Evolutionary conservation across 2,329 filamentous ascomycete species (phyloP).

Genomic region (Xylaria sp.): DNA sequence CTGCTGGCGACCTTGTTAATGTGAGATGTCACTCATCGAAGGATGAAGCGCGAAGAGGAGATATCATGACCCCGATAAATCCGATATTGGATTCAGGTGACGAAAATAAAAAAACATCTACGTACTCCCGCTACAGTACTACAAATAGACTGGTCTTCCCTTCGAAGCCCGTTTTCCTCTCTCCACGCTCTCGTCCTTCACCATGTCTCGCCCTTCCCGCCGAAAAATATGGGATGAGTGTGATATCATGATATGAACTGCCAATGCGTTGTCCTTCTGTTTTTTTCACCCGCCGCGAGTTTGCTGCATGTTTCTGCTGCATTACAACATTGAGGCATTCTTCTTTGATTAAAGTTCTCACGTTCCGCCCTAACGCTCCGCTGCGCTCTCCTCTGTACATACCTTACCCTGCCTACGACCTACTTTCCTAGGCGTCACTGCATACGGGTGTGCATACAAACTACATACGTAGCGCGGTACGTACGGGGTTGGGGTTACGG

Average conservation of each 20-base stretch:
- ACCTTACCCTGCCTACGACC: conserved; percentile 35
- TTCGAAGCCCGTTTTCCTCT: background rate
- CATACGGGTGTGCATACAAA: conserved; percentile 6
- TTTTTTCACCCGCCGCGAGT: conserved; percentile 14
- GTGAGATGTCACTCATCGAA: conserved; percentile 4
- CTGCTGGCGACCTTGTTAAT: background rate
- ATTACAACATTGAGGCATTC: conserved; percentile 17
- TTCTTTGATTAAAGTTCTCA: conserved; percentile 28
- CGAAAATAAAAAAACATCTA: background rate
- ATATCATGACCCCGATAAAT: conserved; percentile 4
- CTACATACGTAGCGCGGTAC: conserved; percentile 6
- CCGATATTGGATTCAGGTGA: conserved; percentile 12
- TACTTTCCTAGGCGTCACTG: conserved; percentile 26
- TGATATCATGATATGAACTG: conserved; percentile 24
- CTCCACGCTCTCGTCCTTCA: background rate
- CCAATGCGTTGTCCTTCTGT: conserved; percentile 21
- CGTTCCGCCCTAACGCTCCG: conserved; percentile 7
- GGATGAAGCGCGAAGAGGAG: background rate
- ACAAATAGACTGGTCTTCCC: background rate
- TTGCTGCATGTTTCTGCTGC: conserved; percentile 4
- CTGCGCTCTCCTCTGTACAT: conserved; percentile 6
- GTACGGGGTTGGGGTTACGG: background rate
- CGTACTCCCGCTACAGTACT: background rate
- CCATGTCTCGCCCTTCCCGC: conserved; percentile 16
- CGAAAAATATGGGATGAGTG: conserved; percentile 15